Evolutionary conservation across 2,329 filamentous ascomycete species (phyloP).

Genomic region (Alternaria hordeiaustralica): DNA sequence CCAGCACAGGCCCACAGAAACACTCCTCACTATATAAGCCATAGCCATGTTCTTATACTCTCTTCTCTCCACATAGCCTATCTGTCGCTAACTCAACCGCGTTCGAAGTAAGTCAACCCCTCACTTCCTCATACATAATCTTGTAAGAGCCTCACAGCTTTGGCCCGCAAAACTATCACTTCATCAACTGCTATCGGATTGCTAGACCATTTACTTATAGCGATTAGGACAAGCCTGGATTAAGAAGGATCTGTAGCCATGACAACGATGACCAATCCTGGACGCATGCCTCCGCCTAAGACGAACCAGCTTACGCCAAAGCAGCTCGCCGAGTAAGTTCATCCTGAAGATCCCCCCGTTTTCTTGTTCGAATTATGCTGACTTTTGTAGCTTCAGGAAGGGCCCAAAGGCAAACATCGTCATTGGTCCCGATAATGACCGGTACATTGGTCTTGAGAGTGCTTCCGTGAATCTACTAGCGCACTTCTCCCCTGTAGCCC

Average conservation of each 20-base stretch:
- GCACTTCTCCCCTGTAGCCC: slow-evolving; percentile 24
- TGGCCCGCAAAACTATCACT: neutral
- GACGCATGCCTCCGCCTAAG: neutral
- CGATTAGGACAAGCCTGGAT: neutral
- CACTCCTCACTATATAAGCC: neutral
- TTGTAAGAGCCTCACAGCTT: neutral
- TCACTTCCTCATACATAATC: neutral
- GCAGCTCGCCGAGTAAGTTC: slow-evolving; percentile 3
- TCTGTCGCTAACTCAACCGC: neutral
- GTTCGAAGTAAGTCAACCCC: neutral
- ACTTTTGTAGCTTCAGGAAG: slow-evolving; percentile 14
- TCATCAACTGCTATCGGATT: neutral
- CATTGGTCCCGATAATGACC: slow-evolving; percentile 16
- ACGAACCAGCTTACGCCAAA: neutral
- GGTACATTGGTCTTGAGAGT: slow-evolving; percentile 28
- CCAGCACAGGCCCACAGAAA: neutral
- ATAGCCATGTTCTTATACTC: neutral
- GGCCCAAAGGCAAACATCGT: slow-evolving; percentile 23
- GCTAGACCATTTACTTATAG: neutral
- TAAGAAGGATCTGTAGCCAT: neutral
- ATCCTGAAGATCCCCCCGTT: neutral
- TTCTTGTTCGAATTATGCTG: neutral
- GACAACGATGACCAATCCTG: neutral
- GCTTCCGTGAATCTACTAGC: slow-evolving; percentile 21
- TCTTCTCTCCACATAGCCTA: neutral